Conservation (phyloP, 139 green algal species). For the Picochlorum sp. region DNA sequence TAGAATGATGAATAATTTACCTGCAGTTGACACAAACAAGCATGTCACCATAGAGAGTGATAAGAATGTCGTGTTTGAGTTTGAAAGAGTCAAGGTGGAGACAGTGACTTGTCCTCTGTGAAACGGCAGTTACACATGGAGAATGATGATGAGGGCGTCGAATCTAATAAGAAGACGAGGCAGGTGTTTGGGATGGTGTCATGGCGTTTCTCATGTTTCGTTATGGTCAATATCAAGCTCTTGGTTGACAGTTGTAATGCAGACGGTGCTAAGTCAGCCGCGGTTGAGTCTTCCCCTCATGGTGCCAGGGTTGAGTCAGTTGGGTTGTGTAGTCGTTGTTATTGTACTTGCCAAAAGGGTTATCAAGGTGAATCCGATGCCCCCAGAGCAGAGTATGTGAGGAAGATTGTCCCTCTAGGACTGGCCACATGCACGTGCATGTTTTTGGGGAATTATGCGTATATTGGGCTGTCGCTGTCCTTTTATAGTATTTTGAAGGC, state of each 20-base stretch:
- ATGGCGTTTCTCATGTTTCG: constrained; percentile 1
- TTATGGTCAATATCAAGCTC: constrained; percentile 7
- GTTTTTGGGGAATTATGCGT: constrained; percentile 34
- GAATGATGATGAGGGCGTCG: background rate
- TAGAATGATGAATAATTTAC: background rate
- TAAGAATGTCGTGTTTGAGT: constrained; percentile 25
- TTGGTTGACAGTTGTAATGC: constrained; percentile 6
- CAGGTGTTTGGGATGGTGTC: background rate
- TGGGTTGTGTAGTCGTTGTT: background rate
- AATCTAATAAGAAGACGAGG: background rate
- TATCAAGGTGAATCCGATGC: background rate
- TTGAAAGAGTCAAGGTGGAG: constrained; percentile 5
- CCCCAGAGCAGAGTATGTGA: background rate
- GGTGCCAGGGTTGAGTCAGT: background rate
- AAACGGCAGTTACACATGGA: background rate
- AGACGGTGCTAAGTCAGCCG: background rate
- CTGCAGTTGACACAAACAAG: constrained; percentile 7
- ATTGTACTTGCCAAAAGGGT: background rate
- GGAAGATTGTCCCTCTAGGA: constrained; percentile 15
- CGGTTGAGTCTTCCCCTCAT: background rate
- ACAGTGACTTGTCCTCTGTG: background rate
- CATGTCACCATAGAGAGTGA: constrained; percentile 21
- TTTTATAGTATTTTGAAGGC: constrained; percentile 43
- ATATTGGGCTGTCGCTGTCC: constrained; percentile 32
- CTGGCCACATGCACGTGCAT: constrained; percentile 21